These are phyloP conservation scores for Blastocrithidia nonstop DNA, from an alignment of 208 protist species.

Conservation along the genomic window DNA sequence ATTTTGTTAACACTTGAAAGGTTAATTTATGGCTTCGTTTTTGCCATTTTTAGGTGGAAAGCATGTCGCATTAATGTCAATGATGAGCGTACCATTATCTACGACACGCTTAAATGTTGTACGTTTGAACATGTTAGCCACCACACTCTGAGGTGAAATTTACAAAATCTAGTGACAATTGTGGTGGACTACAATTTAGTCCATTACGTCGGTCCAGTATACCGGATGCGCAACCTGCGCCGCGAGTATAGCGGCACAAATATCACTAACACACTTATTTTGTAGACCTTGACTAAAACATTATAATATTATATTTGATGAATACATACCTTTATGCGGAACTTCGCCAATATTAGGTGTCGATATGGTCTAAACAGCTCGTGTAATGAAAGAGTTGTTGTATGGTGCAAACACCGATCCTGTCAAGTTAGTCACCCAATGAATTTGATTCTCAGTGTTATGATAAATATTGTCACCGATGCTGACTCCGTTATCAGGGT, in stretches of 20 bases:
- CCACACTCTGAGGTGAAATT: slow-evolving; percentile 35
- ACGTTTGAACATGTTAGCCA: slow-evolving; percentile 62
- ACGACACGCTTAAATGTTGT: slow-evolving; percentile 12
- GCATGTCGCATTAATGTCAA: too few relatives aligned
- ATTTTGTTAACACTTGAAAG: too few relatives aligned
- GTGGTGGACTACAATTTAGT: slow-evolving; percentile 26
- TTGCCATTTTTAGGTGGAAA: too few relatives aligned
- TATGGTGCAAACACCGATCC: slow-evolving; percentile 51
- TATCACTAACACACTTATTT: slow-evolving; percentile 32
- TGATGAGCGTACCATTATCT: too few relatives aligned
- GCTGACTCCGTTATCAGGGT: neutral
- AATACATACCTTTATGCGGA: slow-evolving; percentile 52
- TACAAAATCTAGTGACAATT: slow-evolving; percentile 30
- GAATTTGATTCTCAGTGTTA: slow-evolving; percentile 3
- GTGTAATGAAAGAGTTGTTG: slow-evolving; percentile 24
- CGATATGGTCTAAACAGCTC: slow-evolving; percentile 18
- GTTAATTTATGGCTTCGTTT: too few relatives aligned
- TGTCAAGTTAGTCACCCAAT: slow-evolving; percentile 78
- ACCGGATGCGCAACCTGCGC: slow-evolving; percentile 68
- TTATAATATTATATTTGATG: slow-evolving; percentile 18
- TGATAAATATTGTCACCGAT: neutral
- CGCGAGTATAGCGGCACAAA: slow-evolving; percentile 55
- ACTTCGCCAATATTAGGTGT: slow-evolving; percentile 72
- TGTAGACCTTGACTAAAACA: slow-evolving; percentile 22
- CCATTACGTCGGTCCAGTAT: slow-evolving; percentile 71